Percentiles rank a stretch among this genome's conserved stretches.
phyloP scores from a whole-genome alignment of 192 early-diverging fungal genomes.

The Podila minutissima region DNA sequence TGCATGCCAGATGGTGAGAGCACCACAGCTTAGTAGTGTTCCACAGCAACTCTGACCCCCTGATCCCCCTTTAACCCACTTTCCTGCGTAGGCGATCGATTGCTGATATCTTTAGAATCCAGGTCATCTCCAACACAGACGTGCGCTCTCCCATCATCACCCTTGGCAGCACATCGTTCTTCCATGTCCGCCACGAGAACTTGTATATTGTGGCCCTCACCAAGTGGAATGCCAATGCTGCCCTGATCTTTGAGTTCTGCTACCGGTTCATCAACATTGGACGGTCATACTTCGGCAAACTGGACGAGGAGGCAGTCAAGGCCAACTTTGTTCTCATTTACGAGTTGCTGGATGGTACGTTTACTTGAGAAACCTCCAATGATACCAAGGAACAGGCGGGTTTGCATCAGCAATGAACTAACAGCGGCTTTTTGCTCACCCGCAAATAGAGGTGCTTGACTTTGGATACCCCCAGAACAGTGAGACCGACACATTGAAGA shows the following conservation, averaged over 20 bases:
- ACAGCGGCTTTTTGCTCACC: neutral
- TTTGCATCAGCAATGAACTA: neutral
- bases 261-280: conserved; percentile 79
- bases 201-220: conserved; percentile 89
- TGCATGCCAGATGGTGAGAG: neutral
- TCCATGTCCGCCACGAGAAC: conserved; percentile 97
- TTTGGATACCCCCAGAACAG: conserved; percentile 91
- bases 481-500: conserved; percentile 83
- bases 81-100: conserved; percentile 78
- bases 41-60: neutral
- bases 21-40: too few relatives aligned
- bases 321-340: conserved; percentile 91
- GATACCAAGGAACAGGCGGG: too few relatives aligned
- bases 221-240: conserved; percentile 82
- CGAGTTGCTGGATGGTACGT: conserved; percentile 79
- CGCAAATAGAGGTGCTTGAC: conserved; percentile 75
- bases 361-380: neutral
- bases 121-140: conserved; percentile 92
- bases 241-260: conserved; percentile 85
- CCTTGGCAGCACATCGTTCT: conserved; percentile 91
- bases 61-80: neutral
- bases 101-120: conserved; percentile 96
- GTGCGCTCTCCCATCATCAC: conserved; percentile 90
- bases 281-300: conserved; percentile 80
- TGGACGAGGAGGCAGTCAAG: conserved; percentile 87